phyloP scores from a whole-genome alignment of 2,329 filamentous ascomycete genomes.

The Myrmaecium sp. region DNA sequence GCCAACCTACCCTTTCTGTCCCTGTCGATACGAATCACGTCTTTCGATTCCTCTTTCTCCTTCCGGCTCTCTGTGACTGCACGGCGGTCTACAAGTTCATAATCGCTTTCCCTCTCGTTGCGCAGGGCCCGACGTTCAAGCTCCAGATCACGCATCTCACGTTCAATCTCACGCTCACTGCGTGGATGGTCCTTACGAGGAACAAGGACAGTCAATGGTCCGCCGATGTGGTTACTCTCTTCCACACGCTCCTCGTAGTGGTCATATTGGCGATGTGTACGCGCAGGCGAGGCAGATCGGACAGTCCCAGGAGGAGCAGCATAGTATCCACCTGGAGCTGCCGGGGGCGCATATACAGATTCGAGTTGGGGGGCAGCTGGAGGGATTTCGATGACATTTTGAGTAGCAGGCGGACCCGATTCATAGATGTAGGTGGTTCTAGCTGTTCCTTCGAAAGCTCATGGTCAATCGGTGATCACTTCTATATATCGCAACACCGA shows the following conservation, averaged over 20 bases:
- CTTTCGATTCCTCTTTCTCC: slow-evolving; percentile 32
- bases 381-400: no score
- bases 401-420: no score
- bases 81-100: slow-evolving; percentile 47
- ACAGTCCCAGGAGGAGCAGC: not conserved
- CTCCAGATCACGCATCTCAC: slow-evolving; percentile 57
- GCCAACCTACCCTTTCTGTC: slow-evolving; percentile 94
- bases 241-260: slow-evolving; percentile 25
- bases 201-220: slow-evolving; percentile 31
- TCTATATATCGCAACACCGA: no score
- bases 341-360: slow-evolving; percentile 1
- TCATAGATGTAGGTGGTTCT: no score
- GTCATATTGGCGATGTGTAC: no score
- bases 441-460: no score
- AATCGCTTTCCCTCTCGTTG: slow-evolving; percentile 34
- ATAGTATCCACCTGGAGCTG: slow-evolving; percentile 2
- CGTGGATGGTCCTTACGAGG: slow-evolving; percentile 25
- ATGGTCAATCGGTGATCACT: no score
- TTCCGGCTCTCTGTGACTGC: no score
- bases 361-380: slow-evolving; percentile 3
- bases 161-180: slow-evolving; percentile 47
- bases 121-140: slow-evolving; percentile 42
- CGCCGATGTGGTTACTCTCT: slow-evolving; percentile 29
- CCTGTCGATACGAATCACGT: slow-evolving; percentile 58
- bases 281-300: slow-evolving; percentile 1